phyloP scores from a whole-genome alignment of 495 filamentous ascomycete genomes.

The Neurospora sp. region DNA sequence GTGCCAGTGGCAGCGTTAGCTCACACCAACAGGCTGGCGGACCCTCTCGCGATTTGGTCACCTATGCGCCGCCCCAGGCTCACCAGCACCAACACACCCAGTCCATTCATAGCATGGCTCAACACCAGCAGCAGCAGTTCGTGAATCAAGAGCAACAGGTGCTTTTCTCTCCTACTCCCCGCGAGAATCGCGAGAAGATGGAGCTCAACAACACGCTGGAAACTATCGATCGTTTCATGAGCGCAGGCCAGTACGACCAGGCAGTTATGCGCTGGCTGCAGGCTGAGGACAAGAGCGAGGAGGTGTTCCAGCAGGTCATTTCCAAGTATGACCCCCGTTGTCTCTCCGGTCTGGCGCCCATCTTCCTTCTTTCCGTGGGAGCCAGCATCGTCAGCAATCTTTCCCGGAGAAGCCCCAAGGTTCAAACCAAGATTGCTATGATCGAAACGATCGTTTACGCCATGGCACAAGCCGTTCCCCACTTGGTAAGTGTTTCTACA shows the following conservation, averaged over 20 bases:
- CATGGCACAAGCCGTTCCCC: constrained; percentile 31
- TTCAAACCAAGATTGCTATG: constrained; percentile 59
- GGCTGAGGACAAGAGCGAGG: constrained; percentile 57
- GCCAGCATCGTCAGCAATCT: constrained; percentile 69
- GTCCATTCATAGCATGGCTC: constrained; percentile 19
- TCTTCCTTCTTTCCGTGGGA: constrained; percentile 74
- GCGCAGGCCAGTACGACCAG: constrained; percentile 57
- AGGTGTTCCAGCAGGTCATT: constrained; percentile 75
- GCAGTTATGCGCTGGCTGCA: constrained; percentile 73
- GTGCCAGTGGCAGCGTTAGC: constrained; percentile 7
- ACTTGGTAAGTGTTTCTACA: constrained; percentile 33
- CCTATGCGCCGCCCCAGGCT: constrained; percentile 12
- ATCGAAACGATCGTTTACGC: constrained; percentile 58
- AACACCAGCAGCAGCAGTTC: constrained; percentile 22
- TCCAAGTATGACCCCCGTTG: constrained; percentile 62
- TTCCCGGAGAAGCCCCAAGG: constrained; percentile 38
- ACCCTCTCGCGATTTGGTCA: constrained; percentile 10
- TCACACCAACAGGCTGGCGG: constrained; percentile 12
- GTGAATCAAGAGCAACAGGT: constrained; percentile 23
- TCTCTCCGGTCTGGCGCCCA: constrained; percentile 57
- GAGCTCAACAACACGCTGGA: constrained; percentile 57
- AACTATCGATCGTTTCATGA: constrained; percentile 55
- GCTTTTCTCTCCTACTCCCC: constrained; percentile 24
- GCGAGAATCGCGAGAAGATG: constrained; percentile 34
- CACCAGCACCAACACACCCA: constrained; percentile 11